Conservation (phyloP, 2,329 filamentous ascomycete genomes). For the Botryotinia calthae region DNA sequence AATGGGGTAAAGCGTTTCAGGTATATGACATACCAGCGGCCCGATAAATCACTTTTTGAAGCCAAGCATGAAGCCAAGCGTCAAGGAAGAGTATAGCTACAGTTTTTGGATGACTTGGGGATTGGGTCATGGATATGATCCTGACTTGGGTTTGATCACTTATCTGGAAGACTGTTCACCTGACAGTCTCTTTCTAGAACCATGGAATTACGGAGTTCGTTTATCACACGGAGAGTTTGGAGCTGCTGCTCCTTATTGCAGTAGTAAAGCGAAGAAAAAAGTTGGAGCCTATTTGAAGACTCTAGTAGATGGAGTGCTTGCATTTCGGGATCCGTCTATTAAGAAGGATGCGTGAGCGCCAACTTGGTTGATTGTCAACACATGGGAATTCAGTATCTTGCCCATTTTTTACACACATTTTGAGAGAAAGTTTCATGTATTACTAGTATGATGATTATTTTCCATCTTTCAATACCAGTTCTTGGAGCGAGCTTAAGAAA, state of each 20-base stretch:
- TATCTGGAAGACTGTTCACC: not conserved
- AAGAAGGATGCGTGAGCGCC: not conserved
- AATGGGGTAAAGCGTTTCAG: not conserved
- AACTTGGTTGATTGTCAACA: not conserved
- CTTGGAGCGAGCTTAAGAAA: not conserved
- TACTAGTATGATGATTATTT: not conserved
- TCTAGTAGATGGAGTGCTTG: not conserved
- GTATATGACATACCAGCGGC: not conserved
- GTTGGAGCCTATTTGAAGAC: not conserved
- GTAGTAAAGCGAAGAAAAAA: accelerated
- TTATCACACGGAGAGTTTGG: not conserved
- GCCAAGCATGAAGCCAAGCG: not conserved
- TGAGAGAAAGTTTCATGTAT: not conserved
- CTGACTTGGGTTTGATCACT: not conserved
- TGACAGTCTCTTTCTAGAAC: not conserved
- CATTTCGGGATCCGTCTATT: not conserved
- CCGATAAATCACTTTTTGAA: not conserved
- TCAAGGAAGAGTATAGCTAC: not conserved
- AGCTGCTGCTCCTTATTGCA: not conserved
- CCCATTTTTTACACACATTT: not conserved
- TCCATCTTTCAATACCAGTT: not conserved
- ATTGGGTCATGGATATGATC: not conserved
- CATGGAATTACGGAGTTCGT: not conserved
- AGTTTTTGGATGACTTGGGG: not conserved
- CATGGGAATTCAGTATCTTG: not conserved